These are phyloP conservation scores for Thuidium tamariscinum DNA, from an alignment of 225 moss, liverwort and hornwort genomes.

Conservation along the genomic window DNA sequence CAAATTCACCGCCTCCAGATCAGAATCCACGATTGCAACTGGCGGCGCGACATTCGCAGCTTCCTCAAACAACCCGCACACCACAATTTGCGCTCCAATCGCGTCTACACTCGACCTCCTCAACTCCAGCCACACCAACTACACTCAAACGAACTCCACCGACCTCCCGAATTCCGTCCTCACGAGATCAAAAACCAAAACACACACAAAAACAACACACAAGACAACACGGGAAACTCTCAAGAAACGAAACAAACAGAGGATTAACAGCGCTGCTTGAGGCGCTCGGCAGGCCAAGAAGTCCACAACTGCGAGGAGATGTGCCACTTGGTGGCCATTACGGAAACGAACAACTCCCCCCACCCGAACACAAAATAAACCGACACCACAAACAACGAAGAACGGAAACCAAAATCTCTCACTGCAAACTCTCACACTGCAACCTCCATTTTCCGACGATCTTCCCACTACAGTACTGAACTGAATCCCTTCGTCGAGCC, in stretches of 20 bases:
- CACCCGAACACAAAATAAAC: no score
- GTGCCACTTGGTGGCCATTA: conserved; percentile 24
- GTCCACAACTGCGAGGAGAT: conserved; percentile 24
- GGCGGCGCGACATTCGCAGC: neutral
- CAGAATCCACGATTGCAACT: neutral
- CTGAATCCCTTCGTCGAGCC: neutral
- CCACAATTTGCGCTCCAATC: neutral
- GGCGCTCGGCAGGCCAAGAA: conserved; percentile 12
- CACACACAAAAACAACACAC: neutral
- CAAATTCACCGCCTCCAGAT: neutral
- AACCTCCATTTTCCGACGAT: no score
- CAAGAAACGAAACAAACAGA: no score
- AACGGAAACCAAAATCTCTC: neutral
- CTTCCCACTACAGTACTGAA: neutral
- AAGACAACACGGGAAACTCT: neutral
- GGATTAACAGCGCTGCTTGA: conserved; percentile 1
- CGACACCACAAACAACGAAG: no score
- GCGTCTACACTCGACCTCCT: neutral
- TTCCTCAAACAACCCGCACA: neutral
- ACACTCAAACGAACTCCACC: neutral
- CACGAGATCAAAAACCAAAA: neutral
- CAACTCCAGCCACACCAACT: neutral
- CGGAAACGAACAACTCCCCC: neutral
- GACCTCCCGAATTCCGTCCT: neutral
- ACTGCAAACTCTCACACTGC: neutral